Evolutionary conservation across 2,329 filamentous ascomycete genomes (phyloP).

Genomic region (Triangularia setosa): DNA sequence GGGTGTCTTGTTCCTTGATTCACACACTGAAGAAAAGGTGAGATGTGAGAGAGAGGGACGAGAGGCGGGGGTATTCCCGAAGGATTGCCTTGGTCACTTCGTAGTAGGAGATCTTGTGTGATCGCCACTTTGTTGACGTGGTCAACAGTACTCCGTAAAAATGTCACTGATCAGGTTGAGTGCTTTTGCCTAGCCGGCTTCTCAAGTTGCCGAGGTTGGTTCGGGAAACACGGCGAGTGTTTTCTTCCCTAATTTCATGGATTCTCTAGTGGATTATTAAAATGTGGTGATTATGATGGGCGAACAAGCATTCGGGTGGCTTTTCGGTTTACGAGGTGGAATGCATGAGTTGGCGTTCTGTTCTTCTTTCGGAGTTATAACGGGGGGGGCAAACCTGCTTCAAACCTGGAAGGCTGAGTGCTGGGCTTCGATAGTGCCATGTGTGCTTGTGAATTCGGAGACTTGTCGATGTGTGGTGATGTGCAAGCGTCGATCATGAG

Average conservation of each 20-base stretch:
- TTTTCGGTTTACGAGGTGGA: not conserved
- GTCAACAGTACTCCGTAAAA: not conserved
- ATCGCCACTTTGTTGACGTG: not conserved
- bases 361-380: not conserved
- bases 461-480: not conserved
- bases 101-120: not conserved
- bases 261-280: not conserved
- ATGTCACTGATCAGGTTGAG: not conserved
- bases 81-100: not conserved
- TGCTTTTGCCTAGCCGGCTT: not conserved
- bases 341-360: not conserved
- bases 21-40: not conserved
- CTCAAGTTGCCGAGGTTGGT: not conserved
- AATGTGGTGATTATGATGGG: not conserved
- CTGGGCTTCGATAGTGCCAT: not conserved
- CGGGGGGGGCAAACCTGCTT: not conserved
- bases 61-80: not conserved
- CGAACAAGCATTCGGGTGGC: not conserved
- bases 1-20: not conserved
- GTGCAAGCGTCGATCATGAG: not conserved
- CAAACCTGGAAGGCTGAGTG: not conserved
- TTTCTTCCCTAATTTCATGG: not conserved
- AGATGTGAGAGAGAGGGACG: not conserved
- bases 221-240: not conserved
- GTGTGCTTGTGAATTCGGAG: not conserved